A percentile compares a stretch with the other conserved stretches of the same genome.
These are phyloP conservation scores for Aureobasidium sp. DNA, from an alignment of 2,329 filamentous ascomycete genomes.

Conservation along the genomic window DNA sequence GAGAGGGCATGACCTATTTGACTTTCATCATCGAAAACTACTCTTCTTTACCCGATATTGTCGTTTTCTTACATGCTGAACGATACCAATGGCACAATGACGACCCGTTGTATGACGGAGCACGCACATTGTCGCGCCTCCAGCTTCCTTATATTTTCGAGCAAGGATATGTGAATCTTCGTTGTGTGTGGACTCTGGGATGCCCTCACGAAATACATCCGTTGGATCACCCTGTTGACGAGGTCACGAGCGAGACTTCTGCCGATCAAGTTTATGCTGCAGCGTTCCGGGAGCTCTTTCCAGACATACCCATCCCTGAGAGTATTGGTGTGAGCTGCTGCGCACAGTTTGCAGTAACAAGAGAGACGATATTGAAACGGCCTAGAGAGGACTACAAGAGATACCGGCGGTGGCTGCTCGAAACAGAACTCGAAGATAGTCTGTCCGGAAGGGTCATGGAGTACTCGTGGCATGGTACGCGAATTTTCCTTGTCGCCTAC, in stretches of 20 bases:
- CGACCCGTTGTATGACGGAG: conserved; percentile 36
- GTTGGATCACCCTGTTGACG: conserved; percentile 27
- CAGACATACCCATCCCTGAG: conserved; percentile 30
- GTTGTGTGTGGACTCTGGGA: conserved; percentile 44
- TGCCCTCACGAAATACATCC: conserved; percentile 45
- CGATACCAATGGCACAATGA: conserved; percentile 52
- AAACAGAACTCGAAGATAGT: conserved; percentile 39
- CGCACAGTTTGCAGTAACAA: conserved; percentile 46
- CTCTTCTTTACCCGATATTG: conserved; percentile 48
- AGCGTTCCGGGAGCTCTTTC: conserved; percentile 44
- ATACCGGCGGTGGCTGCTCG: conserved; percentile 40
- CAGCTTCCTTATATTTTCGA: conserved; percentile 40
- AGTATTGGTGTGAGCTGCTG: conserved; percentile 45
- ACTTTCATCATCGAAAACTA: conserved; percentile 55
- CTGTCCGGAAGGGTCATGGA: conserved; percentile 47
- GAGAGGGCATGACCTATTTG: conserved; percentile 42
- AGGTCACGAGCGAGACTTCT: conserved; percentile 31
- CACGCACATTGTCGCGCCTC: conserved; percentile 40
- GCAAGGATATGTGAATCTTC: conserved; percentile 46
- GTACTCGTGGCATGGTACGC: conserved; percentile 48
- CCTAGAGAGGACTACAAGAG: conserved; percentile 40
- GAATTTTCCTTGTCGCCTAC: not conserved
- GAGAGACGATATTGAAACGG: conserved; percentile 37
- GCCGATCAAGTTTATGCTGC: conserved; percentile 41
- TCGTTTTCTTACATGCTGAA: conserved; percentile 54